Percentiles rank a stretch among this genome's conserved stretches.
phyloP scores from a whole-genome alignment of 2,329 filamentous ascomycete genomes.

The Paracoccidioides lutzii region DNA sequence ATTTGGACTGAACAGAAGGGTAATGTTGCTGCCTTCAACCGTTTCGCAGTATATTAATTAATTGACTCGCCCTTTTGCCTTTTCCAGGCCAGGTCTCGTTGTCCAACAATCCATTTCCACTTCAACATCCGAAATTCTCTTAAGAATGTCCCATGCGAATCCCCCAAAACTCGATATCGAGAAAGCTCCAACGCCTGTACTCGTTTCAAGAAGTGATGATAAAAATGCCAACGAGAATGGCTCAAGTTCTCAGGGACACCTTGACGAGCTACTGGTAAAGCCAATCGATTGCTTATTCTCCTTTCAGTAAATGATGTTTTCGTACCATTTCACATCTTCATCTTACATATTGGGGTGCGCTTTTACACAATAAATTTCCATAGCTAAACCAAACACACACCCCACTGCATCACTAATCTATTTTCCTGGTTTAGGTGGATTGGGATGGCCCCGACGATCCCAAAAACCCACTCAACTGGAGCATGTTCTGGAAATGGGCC shows the following conservation, averaged over 20 bases:
- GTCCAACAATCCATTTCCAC: not conserved
- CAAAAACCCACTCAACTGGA: conserved; percentile 50
- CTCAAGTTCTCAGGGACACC: not conserved
- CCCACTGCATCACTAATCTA: not conserved
- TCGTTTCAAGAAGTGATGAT: not conserved
- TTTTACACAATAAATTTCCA: not conserved
- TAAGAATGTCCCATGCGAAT: not conserved
- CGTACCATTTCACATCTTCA: not conserved
- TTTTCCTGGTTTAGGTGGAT: conserved; percentile 26
- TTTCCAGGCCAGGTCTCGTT: not conserved
- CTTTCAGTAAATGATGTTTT: not conserved
- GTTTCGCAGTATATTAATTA: not conserved
- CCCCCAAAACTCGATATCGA: not conserved
- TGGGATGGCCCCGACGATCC: conserved; percentile 49
- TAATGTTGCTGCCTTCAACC: not conserved
- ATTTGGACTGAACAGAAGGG: too few relatives aligned
- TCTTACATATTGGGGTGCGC: not conserved
- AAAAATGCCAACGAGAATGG: not conserved
- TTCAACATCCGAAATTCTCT: not conserved
- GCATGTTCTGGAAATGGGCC: conserved; percentile 31
- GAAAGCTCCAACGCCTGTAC: not conserved
- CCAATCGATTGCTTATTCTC: not conserved
- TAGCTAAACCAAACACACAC: not conserved
- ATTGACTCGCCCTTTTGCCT: not conserved
- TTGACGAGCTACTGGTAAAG: not conserved